These are phyloP conservation scores for Plasmodium vivax DNA, from an alignment of 169 alveolate species.

Conservation along the genomic window DNA sequence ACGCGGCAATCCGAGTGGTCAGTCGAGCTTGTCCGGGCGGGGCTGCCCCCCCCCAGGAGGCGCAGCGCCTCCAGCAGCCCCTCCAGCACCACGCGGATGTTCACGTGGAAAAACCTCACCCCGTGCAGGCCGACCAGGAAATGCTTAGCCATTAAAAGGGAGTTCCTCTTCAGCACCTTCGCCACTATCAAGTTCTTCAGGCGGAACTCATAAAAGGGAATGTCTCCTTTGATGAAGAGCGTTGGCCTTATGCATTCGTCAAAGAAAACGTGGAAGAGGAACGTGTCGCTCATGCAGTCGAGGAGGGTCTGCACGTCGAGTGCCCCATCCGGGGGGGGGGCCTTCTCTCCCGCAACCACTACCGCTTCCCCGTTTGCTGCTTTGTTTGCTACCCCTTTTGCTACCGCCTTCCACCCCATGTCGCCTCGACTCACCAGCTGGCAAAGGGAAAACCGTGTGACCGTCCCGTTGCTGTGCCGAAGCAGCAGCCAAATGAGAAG, in stretches of 20 bases:
- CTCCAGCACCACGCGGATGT: slow-evolving; percentile 31
- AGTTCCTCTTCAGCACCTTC: slow-evolving; percentile 41
- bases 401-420: background rate
- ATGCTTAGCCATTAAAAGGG: background rate
- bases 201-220: slow-evolving; percentile 17
- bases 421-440: background rate
- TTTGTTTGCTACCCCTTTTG: too few relatives aligned
- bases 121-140: background rate
- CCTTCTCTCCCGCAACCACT: background rate
- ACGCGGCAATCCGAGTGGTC: background rate
- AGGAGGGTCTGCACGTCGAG: slow-evolving; percentile 24
- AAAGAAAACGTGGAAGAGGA: slow-evolving; percentile 65
- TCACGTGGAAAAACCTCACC: background rate
- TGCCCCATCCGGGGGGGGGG: background rate
- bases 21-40: background rate
- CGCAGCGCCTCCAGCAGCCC: background rate
- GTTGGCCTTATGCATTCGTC: slow-evolving; percentile 60
- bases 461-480: slow-evolving; percentile 38
- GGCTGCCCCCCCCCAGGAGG: background rate
- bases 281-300: slow-evolving; percentile 52
- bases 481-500: slow-evolving; percentile 23
- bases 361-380: background rate
- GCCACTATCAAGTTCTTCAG: slow-evolving; percentile 20
- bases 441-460: slow-evolving; percentile 36
- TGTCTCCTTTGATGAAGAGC: slow-evolving; percentile 51